A percentile compares a stretch with the other conserved stretches of the same genome.
phyloP scores from a whole-genome alignment of 768 basidiomycete species.

The Guyanaporus albipodus region DNA sequence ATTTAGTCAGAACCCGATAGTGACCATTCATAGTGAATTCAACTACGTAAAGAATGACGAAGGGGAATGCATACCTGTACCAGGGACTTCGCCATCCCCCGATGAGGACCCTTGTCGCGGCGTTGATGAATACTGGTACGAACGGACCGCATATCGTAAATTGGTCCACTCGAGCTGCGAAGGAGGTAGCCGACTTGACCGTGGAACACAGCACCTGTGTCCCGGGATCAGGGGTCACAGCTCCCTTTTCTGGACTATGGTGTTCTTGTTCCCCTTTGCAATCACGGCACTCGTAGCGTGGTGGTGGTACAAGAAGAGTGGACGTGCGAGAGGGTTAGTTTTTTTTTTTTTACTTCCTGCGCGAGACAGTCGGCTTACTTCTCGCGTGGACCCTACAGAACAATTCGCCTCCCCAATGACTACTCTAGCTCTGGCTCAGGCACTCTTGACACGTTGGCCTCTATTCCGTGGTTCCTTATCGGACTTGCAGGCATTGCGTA shows the following conservation, averaged over 20 bases:
- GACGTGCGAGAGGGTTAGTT: conserved; percentile 70
- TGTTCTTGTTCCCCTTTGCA: conserved; percentile 71
- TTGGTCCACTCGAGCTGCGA: conserved; percentile 87
- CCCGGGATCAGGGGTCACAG: conserved; percentile 76
- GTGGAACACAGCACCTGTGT: conserved; percentile 69
- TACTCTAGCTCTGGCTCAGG: conserved; percentile 41
- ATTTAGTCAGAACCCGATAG: not conserved
- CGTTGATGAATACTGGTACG: conserved; percentile 85
- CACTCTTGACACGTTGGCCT: conserved; percentile 68
- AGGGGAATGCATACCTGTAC: conserved; percentile 74
- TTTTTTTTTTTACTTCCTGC: not conserved
- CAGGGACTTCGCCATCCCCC: conserved; percentile 60
- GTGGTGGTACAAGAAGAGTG: conserved; percentile 78
- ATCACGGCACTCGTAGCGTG: conserved; percentile 73
- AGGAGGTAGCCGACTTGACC: conserved; percentile 76
- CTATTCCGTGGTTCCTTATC: conserved; percentile 86
- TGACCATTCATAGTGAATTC: conserved; percentile 66
- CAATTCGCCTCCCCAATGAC: conserved; percentile 70
- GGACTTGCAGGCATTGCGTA: conserved; percentile 73
- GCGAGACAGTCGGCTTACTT: not conserved
- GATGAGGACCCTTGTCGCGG: conserved; percentile 59
- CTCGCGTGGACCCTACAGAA: conserved; percentile 37
- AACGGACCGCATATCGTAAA: conserved; percentile 86
- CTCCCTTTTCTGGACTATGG: conserved; percentile 78
- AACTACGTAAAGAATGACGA: conserved; percentile 70